Evolutionary conservation across 768 basidiomycete species (phyloP).

Genomic region (Flagelloscypha sp.): DNA sequence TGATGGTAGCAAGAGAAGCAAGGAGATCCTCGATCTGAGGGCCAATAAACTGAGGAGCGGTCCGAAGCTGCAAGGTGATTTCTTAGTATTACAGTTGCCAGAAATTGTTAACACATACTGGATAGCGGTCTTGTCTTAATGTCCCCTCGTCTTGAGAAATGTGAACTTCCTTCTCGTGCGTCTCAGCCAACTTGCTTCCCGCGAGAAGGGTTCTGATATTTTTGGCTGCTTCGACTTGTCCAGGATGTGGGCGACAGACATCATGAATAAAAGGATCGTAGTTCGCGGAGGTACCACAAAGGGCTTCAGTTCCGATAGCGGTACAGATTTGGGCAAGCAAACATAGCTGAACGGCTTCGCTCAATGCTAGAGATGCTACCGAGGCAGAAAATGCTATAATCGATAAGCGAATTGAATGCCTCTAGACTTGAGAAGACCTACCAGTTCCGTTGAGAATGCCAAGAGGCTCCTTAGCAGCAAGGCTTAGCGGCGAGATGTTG

Average conservation of each 20-base stretch:
- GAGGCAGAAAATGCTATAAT: conserved; percentile 77
- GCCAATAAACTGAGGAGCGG: conserved; percentile 78
- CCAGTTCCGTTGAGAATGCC: conserved; percentile 83
- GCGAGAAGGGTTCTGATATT: conserved; percentile 62
- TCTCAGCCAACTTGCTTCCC: conserved; percentile 59
- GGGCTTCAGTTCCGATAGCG: conserved; percentile 78
- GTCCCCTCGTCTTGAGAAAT: conserved; percentile 66
- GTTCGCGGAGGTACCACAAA: conserved; percentile 62
- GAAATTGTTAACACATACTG: no score
- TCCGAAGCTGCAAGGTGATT: no score
- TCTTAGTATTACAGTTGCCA: no score
- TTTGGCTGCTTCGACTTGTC: conserved; percentile 71
- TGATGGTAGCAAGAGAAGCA: conserved; percentile 52
- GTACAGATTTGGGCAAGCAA: conserved; percentile 67
- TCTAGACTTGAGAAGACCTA: no score
- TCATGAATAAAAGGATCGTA: conserved; percentile 76
- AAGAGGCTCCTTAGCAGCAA: conserved; percentile 71
- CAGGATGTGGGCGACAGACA: conserved; percentile 72
- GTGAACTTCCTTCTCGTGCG: conserved; percentile 61
- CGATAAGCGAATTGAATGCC: no score
- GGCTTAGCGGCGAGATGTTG: conserved; percentile 53
- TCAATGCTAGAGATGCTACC: conserved; percentile 64
- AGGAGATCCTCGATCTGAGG: conserved; percentile 80
- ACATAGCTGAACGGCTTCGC: conserved; percentile 61
- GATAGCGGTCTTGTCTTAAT: conserved; percentile 75